Conservation (phyloP, 768 basidiomycete species). For the Symmetrospora coprosmae region DNA sequence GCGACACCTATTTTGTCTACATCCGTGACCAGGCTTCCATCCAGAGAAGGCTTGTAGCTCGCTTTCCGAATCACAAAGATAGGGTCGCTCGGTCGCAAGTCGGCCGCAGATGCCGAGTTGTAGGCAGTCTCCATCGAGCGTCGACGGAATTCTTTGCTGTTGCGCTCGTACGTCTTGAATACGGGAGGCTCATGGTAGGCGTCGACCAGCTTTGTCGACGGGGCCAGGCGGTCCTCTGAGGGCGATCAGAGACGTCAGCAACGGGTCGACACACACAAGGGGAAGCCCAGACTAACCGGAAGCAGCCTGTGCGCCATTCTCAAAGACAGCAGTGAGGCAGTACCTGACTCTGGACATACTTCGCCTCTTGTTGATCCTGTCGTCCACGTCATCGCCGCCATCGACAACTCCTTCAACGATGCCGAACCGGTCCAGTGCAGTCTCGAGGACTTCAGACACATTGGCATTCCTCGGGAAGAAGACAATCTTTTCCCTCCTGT, state of each 20-base stretch:
- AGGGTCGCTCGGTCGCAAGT: conserved; percentile 70
- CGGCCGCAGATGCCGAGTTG: conserved; percentile 47
- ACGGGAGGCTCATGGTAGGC: conserved; percentile 55
- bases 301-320: conserved; percentile 50
- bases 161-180: conserved; percentile 52
- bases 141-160: conserved; percentile 53
- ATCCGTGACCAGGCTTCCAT: too few relatives aligned
- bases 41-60: background rate
- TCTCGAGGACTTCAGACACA: conserved; percentile 89
- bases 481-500: conserved; percentile 63
- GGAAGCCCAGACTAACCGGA: background rate
- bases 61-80: conserved; percentile 78
- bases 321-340: conserved; percentile 48
- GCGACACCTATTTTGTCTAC: too few relatives aligned
- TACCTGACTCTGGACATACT: conserved; percentile 70
- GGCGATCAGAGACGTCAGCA: background rate
- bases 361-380: conserved; percentile 66
- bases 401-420: conserved; percentile 95
- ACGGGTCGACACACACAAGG: too few relatives aligned
- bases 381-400: conserved; percentile 94
- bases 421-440: conserved; percentile 81
- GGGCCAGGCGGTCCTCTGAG: conserved; percentile 60
- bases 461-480: conserved; percentile 87
- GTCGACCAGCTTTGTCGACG: conserved; percentile 72
- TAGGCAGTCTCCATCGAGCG: conserved; percentile 56